Conservation (phyloP, 495 filamentous ascomycete species). For the Lasiosphaeria ovina region DNA sequence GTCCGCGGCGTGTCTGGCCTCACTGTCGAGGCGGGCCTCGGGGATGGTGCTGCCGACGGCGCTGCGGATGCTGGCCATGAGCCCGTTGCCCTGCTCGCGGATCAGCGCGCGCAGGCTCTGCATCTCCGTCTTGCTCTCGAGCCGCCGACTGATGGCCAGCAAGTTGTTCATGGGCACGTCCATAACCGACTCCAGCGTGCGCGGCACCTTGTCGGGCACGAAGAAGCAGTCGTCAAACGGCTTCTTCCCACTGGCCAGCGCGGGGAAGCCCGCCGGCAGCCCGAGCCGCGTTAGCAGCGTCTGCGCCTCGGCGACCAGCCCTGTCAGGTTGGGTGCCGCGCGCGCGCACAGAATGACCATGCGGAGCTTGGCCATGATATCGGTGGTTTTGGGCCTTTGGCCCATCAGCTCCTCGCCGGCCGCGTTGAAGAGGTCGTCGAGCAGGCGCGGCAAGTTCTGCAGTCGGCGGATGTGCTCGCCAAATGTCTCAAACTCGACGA, state of each 20-base stretch:
- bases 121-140: conserved; percentile 6
- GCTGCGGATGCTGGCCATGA: background rate
- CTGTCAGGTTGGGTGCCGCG: background rate
- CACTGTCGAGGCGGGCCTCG: background rate
- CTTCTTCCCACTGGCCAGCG: background rate
- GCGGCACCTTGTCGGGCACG: conserved; percentile 5
- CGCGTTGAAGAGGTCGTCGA: background rate
- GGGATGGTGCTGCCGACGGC: conserved; percentile 1
- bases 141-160: background rate
- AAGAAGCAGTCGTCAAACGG: conserved; percentile 6
- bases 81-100: background rate
- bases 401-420: conserved; percentile 4
- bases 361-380: background rate
- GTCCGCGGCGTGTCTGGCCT: background rate
- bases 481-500: conserved; percentile 1
- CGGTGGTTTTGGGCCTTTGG: background rate
- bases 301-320: background rate
- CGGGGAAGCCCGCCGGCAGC: no score
- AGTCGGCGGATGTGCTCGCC: conserved; percentile 1
- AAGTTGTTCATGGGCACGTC: conserved; percentile 4
- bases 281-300: background rate
- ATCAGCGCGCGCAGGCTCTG: conserved; percentile 5
- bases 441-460: background rate
- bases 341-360: background rate
- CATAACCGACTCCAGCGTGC: conserved; percentile 1